Percentiles rank a stretch among this genome's conserved stretches.
phyloP scores from a whole-genome alignment of 2,329 filamentous ascomycete species.

The Fusarium sp. region DNA sequence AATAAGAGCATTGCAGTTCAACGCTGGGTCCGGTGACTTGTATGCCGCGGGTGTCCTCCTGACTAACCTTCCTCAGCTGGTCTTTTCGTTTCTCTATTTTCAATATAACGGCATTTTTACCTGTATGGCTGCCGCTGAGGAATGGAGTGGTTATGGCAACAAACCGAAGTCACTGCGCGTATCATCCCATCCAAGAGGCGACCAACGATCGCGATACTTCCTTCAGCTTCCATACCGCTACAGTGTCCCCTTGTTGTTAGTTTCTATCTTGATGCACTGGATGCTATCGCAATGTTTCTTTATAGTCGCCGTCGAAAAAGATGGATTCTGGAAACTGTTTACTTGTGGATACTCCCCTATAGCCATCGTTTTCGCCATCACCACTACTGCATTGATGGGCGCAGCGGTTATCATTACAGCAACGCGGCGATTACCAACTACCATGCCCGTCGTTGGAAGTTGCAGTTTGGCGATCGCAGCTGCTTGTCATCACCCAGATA shows the following conservation, averaged over 20 bases:
- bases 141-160: background rate
- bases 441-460: background rate
- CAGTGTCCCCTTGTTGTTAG: rapidly evolving
- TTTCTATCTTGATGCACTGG: background rate
- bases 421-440: background rate
- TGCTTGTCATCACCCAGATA: background rate
- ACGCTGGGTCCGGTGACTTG: too few relatives aligned
- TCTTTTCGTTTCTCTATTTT: background rate
- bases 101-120: background rate
- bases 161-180: background rate
- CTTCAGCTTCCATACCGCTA: background rate
- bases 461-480: background rate
- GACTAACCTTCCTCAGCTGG: background rate
- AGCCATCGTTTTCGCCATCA: background rate
- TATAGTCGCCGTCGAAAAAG: background rate
- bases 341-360: background rate
- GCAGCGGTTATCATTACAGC: background rate
- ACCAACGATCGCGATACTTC: background rate
- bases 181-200: background rate
- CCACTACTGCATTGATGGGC: background rate
- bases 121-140: background rate
- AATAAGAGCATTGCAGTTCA: too few relatives aligned
- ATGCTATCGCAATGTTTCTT: background rate
- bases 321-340: rapidly evolving
- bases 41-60: too few relatives aligned